These are phyloP conservation scores for Hypoxylon sp. DNA, from an alignment of 2,329 filamentous ascomycete genomes.

Conservation along the genomic window DNA sequence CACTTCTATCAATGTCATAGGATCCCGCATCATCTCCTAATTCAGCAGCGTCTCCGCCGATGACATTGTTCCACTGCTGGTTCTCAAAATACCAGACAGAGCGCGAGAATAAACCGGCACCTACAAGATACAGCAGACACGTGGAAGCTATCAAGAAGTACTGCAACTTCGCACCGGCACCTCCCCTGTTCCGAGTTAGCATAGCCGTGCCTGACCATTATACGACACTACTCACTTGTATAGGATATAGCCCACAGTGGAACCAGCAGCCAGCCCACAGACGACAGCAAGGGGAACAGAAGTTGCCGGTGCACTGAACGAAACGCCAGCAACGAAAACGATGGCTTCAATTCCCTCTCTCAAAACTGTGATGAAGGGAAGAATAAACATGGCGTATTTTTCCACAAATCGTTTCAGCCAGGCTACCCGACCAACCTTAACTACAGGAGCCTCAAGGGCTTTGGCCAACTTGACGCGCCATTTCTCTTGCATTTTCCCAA, in stretches of 20 bases:
- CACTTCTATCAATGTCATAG: conserved; percentile 79
- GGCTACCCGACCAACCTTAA: conserved; percentile 53
- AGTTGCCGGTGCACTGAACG: conserved; percentile 76
- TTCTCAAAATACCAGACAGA: conserved; percentile 78
- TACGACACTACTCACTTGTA: conserved; percentile 71
- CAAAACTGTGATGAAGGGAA: conserved; percentile 89
- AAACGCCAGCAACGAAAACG: conserved; percentile 86
- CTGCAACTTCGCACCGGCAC: conserved; percentile 72
- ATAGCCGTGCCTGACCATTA: background rate
- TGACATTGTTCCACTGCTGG: conserved; percentile 71
- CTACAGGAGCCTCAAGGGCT: conserved; percentile 65
- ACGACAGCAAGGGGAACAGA: conserved; percentile 82
- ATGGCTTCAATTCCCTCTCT: conserved; percentile 87
- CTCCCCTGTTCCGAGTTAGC: conserved; percentile 55
- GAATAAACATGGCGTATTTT: conserved; percentile 85
- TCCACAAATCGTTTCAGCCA: conserved; percentile 71
- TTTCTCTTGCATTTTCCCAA: conserved; percentile 85
- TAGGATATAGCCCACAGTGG: conserved; percentile 73
- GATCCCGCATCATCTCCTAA: conserved; percentile 71
- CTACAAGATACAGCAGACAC: conserved; percentile 84
- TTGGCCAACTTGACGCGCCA: conserved; percentile 85
- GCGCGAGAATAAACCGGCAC: conserved; percentile 81
- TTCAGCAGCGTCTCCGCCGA: conserved; percentile 65
- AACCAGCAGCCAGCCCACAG: conserved; percentile 73
- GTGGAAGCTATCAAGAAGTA: conserved; percentile 84